These are phyloP conservation scores for Metroxylon sagu DNA, from an alignment of 176 grass and related monocot species.

Conservation along the genomic window DNA sequence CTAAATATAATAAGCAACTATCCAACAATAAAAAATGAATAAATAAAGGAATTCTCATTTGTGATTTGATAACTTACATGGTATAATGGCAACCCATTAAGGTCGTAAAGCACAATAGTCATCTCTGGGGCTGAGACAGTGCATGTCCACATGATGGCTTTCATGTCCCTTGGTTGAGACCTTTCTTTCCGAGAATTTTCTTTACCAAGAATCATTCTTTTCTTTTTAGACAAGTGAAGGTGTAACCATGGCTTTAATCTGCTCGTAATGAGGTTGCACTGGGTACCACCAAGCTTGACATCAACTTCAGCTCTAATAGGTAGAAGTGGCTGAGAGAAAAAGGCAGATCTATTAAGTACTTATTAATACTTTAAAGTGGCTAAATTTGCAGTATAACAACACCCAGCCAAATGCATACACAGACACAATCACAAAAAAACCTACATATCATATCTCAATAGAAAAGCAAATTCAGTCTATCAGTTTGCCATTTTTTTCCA, in stretches of 20 bases:
- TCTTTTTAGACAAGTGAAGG: constrained; percentile 52
- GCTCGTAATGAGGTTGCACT: constrained; percentile 83
- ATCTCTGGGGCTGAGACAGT: constrained; percentile 87
- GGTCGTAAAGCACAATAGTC: constrained; percentile 73
- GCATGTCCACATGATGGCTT: constrained; percentile 90
- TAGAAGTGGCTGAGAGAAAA: constrained; percentile 58
- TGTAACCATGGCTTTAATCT: constrained; percentile 81
- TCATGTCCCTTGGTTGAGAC: constrained; percentile 48
- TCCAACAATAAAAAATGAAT: not conserved
- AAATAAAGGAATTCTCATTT: not conserved
- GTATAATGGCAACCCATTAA: constrained; percentile 66
- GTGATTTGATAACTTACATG: constrained; percentile 70
- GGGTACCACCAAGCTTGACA: constrained; percentile 89
- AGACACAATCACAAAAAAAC: no score
- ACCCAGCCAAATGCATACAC: no score
- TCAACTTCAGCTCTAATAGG: constrained; percentile 91
- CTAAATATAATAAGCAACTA: not conserved
- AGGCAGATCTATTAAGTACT: constrained; percentile 1
- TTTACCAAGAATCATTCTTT: constrained; percentile 47
- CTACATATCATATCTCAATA: no score
- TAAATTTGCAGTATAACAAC: no score
- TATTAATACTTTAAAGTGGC: no score
- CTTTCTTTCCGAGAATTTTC: constrained; percentile 36
- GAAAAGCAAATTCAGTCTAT: no score
- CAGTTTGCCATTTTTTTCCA: no score